These are phyloP conservation scores for Lyophyllum decastes DNA, from an alignment of 768 basidiomycete genomes.

Conservation along the genomic window DNA sequence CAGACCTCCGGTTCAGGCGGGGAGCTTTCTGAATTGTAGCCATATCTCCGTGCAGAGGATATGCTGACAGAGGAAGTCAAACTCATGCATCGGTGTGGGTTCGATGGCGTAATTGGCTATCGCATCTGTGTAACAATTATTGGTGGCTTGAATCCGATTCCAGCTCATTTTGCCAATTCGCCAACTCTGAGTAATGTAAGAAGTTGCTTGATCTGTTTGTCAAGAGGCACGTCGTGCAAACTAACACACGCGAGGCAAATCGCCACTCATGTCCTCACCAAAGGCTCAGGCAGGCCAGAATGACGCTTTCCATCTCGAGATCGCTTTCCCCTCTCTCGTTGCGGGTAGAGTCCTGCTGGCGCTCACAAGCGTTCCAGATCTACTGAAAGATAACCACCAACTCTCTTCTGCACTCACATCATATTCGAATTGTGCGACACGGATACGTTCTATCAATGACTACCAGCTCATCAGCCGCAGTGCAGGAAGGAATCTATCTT, in stretches of 20 bases:
- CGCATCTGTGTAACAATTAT: conserved; percentile 54
- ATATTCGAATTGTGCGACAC: conserved; percentile 69
- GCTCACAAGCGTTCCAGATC: conserved; percentile 46
- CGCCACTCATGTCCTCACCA: conserved; percentile 14
- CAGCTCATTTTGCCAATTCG: too few relatives aligned
- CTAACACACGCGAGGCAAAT: background rate
- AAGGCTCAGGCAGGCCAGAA: background rate
- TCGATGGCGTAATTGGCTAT: conserved; percentile 75
- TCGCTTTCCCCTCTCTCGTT: conserved; percentile 43
- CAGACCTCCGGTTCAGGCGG: too few relatives aligned
- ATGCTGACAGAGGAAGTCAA: too few relatives aligned
- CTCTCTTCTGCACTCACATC: conserved; percentile 83
- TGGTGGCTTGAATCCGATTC: too few relatives aligned
- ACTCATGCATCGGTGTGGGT: too few relatives aligned
- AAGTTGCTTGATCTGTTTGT: background rate
- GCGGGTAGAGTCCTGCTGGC: conserved; percentile 54
- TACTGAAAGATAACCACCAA: conserved; percentile 70
- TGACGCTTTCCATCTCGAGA: conserved; percentile 9
- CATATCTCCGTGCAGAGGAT: too few relatives aligned
- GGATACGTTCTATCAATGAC: background rate
- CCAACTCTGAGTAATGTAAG: too few relatives aligned
- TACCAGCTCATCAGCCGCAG: conserved; percentile 40
- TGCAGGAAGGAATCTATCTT: conserved; percentile 88
- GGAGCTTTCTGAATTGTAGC: too few relatives aligned
- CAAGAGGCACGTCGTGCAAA: background rate